Evolutionary conservation across 2,329 filamentous ascomycete species (phyloP), one percentile per base, ranked within the genome.

Genomic region (Sclerotinia subarctica): DNA sequence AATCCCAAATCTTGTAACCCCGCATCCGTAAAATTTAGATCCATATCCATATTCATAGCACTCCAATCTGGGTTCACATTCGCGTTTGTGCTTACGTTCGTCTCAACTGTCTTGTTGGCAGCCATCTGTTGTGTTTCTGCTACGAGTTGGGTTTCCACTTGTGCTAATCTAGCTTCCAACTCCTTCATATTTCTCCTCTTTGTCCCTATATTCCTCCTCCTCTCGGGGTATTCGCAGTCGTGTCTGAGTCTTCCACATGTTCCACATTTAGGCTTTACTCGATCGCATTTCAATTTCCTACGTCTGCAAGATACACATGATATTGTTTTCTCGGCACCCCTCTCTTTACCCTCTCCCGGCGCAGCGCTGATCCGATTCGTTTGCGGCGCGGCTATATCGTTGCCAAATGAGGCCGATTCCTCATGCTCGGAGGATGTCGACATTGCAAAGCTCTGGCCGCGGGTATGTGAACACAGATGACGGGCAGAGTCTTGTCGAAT

Each of bases 151-250:
- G 84, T 72, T 93, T 84, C 57, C 86, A 92, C 80, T 95, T 94
- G 49, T 94, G 92, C 81, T 77, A 97, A 81, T 76, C 94, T 86
- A 72, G 92, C 92, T 79, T 97, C 94, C 68, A 97, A 82, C 77
- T 95, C 90, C 81, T 91, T 95, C 70, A 97, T 94, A 78, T 97
- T 97, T 72, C 91, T 89, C 75, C 93, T 85, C 81, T 96, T 97
- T 26, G 92, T 90, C 5, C 92, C 91, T 67, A 92, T 92, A 81
- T 96, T 97, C 80, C 92, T 89, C 76, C 93, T 85, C 67, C 93
- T 91, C 80, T 96, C 92, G 70, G 96, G 94, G 78, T 96, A 97
- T 67, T 91, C 85, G 79, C 94, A 97, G 65, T 92, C 89, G 77
- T 90, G 88, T 64, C 88, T 85, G 58, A 94, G 80, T 72, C 91